phyloP scores from a whole-genome alignment of 163 green algal genomes.

The Volvox carteri region DNA sequence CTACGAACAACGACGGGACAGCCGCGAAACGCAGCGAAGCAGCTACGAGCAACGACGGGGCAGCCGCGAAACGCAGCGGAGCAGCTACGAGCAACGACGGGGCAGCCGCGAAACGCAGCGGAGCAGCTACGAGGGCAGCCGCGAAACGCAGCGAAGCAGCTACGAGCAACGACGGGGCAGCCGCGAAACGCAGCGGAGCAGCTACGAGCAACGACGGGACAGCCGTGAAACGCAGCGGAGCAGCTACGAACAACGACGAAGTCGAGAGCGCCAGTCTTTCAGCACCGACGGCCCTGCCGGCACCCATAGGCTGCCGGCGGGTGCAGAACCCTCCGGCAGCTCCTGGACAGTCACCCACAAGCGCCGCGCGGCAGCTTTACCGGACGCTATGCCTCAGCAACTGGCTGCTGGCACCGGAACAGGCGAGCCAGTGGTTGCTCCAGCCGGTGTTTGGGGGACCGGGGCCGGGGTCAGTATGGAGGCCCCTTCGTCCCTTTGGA shows the following conservation, averaged over 20 bases:
- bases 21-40: neutral
- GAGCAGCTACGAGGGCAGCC: neutral
- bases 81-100: neutral
- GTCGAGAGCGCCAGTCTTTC: neutral
- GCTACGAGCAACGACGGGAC: neutral
- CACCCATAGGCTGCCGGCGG: neutral
- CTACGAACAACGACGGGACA: neutral
- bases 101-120: neutral
- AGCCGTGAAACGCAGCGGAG: neutral
- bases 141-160: neutral
- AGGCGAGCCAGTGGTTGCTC: too few relatives aligned
- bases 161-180: neutral
- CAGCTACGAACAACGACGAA: neutral
- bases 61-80: neutral
- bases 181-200: neutral
- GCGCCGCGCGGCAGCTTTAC: neutral
- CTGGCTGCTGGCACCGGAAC: too few relatives aligned
- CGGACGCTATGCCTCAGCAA: neutral
- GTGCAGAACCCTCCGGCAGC: neutral
- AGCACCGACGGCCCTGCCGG: neutral
- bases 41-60: neutral
- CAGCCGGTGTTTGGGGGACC: too few relatives aligned
- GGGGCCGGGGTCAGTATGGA: too few relatives aligned
- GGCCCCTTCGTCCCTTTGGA: too few relatives aligned
- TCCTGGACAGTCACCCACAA: neutral